Conservation (phyloP, 179 eudicot genomes). For the Drosera spatulata region DNA sequence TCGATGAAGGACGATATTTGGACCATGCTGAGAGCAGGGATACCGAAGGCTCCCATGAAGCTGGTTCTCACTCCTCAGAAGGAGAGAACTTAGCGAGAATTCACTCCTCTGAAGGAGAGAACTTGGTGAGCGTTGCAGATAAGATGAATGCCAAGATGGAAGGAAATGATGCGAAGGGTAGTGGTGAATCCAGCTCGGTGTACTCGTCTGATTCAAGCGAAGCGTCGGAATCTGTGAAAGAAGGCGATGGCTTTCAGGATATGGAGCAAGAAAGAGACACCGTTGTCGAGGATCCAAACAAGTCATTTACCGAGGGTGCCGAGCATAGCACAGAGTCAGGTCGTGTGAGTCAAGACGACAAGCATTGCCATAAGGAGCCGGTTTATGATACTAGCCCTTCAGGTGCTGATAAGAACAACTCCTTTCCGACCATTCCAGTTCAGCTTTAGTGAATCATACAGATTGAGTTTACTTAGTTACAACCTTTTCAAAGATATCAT, state of each 20-base stretch:
- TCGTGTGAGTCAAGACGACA: conserved; percentile 11
- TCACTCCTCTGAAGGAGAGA: conserved; percentile 4
- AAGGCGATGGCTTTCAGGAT: background rate
- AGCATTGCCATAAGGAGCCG: conserved; percentile 32
- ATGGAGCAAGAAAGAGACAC: conserved; percentile 11
- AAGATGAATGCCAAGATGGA: conserved; percentile 9
- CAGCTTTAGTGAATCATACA: background rate
- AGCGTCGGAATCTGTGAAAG: conserved; percentile 8
- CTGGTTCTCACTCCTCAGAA: background rate
- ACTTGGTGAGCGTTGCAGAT: conserved; percentile 10
- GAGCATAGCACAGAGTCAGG: conserved; percentile 13
- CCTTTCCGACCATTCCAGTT: conserved; percentile 6
- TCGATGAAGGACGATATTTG: conserved; percentile 9
- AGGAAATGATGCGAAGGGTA: conserved; percentile 19
- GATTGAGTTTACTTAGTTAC: no score
- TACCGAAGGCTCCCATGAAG: background rate
- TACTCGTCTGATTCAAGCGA: conserved; percentile 28
- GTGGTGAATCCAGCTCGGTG: conserved; percentile 26
- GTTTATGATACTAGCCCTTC: conserved; percentile 70
- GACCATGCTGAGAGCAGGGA: conserved; percentile 7
- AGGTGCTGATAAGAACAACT: conserved; percentile 14
- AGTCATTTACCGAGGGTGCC: conserved; percentile 16
- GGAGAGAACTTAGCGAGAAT: conserved; percentile 4
- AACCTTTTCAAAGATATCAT: no score
- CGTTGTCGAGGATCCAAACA: conserved; percentile 9